Evolutionary conservation across 2,329 filamentous ascomycete species (phyloP), one percentile per base, ranked within the genome.

Genomic region (Emergomyces pasteurianus): DNA sequence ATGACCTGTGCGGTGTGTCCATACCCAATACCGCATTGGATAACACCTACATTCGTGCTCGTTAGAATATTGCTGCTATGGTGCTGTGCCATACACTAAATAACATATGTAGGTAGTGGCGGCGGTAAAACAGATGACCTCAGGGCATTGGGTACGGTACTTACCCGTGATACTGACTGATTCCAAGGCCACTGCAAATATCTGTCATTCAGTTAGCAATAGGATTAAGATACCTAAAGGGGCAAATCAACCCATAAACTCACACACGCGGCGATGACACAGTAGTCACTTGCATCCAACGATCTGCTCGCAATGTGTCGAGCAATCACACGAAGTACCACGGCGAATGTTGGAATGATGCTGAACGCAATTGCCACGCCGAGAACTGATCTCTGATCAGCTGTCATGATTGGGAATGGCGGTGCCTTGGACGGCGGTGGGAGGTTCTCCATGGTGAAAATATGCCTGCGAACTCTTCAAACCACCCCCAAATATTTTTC

Each of bases 21-120:
- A 60, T 63, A 68, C 18, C 67, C 67, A 28, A 68, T 65, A 16
- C 67, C 67, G 1, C 62, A 63, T 53, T 66, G 65, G 42, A 66
- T 46, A 7, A 68, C 66, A 34, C 55, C 55, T 58, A 57, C 18
- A 57, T 28, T 14, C 38, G 40, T 34, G 26, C 38, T 46, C 23
- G 31, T 43, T 43, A 43, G 43, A 36, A 58, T n/a, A 23, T 21
- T 43, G n/a, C 18, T 58, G 14, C 55, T 58, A 9, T 8, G 14
- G 49, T 34, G 28, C 31, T 21, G 18, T 9, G 16, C 7, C 16
- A 53, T 53, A 36, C 18, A n/a, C 34, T 36, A 2, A 50, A 31
- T 16, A 28, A 16, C 26, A 26, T 5, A 28, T 34, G 10, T 12
- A 28, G 18, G 21, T 14, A 18, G 3, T 18, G n/a, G 31, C 6